Base-by-base conservation (phyloP, 495 filamentous ascomycete species). In the Corynascus novoguineensis region DNA sequence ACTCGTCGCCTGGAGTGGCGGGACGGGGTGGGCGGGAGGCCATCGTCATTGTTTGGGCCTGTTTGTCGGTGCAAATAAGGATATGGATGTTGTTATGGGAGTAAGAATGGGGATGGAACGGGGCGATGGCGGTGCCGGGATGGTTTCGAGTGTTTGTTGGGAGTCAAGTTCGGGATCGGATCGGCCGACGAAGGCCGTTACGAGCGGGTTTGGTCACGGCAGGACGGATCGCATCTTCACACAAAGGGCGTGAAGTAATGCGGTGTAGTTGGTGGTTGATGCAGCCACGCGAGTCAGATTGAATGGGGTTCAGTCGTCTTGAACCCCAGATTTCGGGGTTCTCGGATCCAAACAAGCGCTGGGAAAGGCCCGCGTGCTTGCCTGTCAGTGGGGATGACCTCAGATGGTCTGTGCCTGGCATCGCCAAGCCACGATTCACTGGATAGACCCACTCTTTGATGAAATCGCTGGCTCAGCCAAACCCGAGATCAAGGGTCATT, bases 1-100 rank as follows among this genome's bases (percentile, higher is more conserved):
- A 71, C 67, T 52, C 21, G 44, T 27, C 27, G 42, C 53, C 25
- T n/a, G 57, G 37, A 19, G 29, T 51, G 61, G 37, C 53, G 17
- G 40, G 52, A 17, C 28, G 52, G 52, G 11, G 19, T 2, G 28
- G 9, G 28, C 10, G 19, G 31, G 19, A 48, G 38, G 50, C 50
- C 53, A 42, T 61, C 22, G 34, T 24, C 7, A 19, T 4, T 24
- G 40, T n/a, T n/a, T n/a, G n/a, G n/a, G n/a, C n/a, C n/a, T n/a
- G n/a, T n/a, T n/a, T n/a, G n/a, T n/a, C n/a, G n/a, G n/a, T n/a
- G n/a, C n/a, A n/a, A n/a, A n/a, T n/a, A n/a, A n/a, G n/a, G n/a
- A n/a, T n/a, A n/a, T n/a, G n/a, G n/a, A n/a, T n/a, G 21, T 5
- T 1, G 41, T 24, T 19, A 14, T 44, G 10, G 14, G 14, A 37